Conservation (phyloP, 2,329 filamentous ascomycete species). For the Clonostachys byssicola region DNA sequence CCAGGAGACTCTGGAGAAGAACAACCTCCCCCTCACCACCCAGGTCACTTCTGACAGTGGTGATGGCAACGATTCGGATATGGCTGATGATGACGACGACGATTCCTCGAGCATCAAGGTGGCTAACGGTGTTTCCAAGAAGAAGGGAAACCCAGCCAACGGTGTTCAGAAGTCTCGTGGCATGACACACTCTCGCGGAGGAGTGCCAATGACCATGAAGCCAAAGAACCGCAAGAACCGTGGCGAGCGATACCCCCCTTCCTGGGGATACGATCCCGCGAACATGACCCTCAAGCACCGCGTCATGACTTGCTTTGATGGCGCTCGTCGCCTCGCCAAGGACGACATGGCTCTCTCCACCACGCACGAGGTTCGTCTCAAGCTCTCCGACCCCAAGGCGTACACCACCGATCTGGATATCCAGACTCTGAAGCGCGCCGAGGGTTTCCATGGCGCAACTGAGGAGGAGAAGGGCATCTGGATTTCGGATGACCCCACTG, state of each 20-base stretch:
- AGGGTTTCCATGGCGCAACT: constrained; percentile 75
- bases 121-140: constrained; percentile 32
- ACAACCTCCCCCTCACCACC: constrained; percentile 47
- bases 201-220: constrained; percentile 54
- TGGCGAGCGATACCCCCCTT: constrained; percentile 72
- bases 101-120: constrained; percentile 40
- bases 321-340: constrained; percentile 82
- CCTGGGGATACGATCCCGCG: constrained; percentile 87
- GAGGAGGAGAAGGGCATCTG: constrained; percentile 85
- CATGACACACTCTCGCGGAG: constrained; percentile 74
- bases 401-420: constrained; percentile 94
- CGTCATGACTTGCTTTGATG: constrained; percentile 89
- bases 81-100: constrained; percentile 48
- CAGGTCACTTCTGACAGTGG: constrained; percentile 46
- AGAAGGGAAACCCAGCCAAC: constrained; percentile 48
- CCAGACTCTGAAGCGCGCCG: constrained; percentile 82
- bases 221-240: constrained; percentile 80
- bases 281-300: constrained; percentile 99
- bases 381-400: constrained; percentile 67
- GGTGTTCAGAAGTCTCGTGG: constrained; percentile 65
- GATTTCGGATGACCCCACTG: constrained; percentile 68
- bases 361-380: constrained; percentile 88
- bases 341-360: constrained; percentile 99
- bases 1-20: constrained; percentile 59
- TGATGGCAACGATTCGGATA: constrained; percentile 40